phyloP scores from a whole-genome alignment of 1,139 yeast genomes.

The Zygosaccharomyces sapae region DNA sequence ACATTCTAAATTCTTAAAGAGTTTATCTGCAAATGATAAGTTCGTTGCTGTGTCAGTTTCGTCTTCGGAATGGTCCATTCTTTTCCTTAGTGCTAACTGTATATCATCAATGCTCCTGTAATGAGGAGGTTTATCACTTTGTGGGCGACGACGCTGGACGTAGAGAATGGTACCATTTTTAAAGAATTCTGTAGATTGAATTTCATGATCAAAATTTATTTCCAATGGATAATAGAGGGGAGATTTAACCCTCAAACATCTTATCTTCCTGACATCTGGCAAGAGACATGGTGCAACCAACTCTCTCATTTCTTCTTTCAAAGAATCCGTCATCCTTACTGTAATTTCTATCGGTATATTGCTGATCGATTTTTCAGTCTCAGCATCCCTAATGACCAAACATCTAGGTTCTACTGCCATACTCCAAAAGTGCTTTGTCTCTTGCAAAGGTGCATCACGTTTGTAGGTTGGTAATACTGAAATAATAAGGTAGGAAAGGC shows the following conservation, averaged over 20 bases:
- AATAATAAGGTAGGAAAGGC: conserved; percentile 51
- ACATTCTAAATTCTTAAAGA: conserved; percentile 16
- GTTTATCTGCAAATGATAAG: conserved; percentile 5
- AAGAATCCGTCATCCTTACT: conserved; percentile 44
- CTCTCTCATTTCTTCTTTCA: conserved; percentile 37
- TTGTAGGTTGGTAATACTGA: conserved; percentile 69
- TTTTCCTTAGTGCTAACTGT: conserved; percentile 14
- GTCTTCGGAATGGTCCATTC: conserved; percentile 10
- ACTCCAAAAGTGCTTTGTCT: conserved; percentile 89
- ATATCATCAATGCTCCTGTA: conserved; percentile 15
- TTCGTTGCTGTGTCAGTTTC: not conserved
- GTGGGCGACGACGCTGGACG: conserved; percentile 19
- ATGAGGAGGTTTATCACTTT: not conserved
- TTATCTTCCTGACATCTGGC: conserved; percentile 54
- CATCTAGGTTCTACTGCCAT: conserved; percentile 79
- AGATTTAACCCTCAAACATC: conserved; percentile 23
- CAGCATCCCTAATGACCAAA: conserved; percentile 69
- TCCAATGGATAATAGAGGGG: conserved; percentile 32
- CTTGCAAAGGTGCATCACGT: conserved; percentile 81
- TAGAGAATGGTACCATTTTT: conserved; percentile 29
- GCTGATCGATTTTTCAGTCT: conserved; percentile 48
- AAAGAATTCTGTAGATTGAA: conserved; percentile 25
- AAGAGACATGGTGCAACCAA: conserved; percentile 60
- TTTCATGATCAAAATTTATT: conserved; percentile 22
- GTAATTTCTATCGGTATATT: conserved; percentile 41